Evolutionary conservation across 768 basidiomycete species (phyloP), one percentile per base, ranked within the genome.

Genomic region (Trametes cingulata): DNA sequence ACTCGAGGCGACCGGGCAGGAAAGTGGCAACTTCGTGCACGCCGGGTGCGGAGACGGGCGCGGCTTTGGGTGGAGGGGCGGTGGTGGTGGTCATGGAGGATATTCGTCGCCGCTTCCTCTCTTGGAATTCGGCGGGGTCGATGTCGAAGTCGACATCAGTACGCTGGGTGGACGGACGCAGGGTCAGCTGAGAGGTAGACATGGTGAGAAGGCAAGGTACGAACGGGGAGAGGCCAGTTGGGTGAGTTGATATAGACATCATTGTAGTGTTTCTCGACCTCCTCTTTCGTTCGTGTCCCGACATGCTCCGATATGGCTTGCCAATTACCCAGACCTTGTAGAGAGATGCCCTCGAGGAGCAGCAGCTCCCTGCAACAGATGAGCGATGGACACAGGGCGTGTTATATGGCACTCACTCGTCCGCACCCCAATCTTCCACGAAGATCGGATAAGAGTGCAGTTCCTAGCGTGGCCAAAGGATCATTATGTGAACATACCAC

Each of bases 361-460:
- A 96, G 77, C 2, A 98, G 80, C 71, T 99, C 96, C 75, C 93
- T 95, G 50, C 35, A 29, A 43, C 12, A 48, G n/a, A 48, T 58
- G 9, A 62, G n/a, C 40, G 39, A 36, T 14, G 2, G 24, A 8
- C 14, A 36, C 7, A 45, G 22, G 3, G 12, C 14, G 20, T 14
- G 35, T 37, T 2, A 27, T 41, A 42, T 47, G 33, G 24, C 4
- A 77, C 87, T 74, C 67, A 94, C 93, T 99, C 96, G 73, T 98
- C 96, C 9, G 95, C 96, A 39, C 95, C 96, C 97, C 96, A 98
- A 72, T 96, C 93, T 56, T 89, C 86, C 8, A 87, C 82, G 68
- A 97, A 96, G 68, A 99, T 97, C 2, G 96, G 97, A 74, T 95
- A 93, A 8, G 96, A 94, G 72, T 97, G 93, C 68, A 95, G 83